Evolutionary conservation across 306 rosid genomes (phyloP), one percentile per base, ranked within the genome.

Genomic region (Ammopiptanthus mongolicus): DNA sequence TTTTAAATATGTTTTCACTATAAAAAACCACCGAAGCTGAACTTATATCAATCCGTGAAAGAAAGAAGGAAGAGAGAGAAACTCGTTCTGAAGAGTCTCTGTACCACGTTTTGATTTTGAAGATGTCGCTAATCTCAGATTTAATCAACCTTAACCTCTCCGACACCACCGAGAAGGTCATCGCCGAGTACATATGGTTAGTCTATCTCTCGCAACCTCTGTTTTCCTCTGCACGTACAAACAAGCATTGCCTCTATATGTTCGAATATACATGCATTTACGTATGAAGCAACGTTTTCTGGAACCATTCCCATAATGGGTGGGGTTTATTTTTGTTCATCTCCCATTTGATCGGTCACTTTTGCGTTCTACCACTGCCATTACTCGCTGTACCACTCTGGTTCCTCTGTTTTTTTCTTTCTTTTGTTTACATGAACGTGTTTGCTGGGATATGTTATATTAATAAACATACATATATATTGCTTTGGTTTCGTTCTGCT

Each of bases 181-280:
- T 91, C 39, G 98, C 97, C 2, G 98, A 93, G 75, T 93, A 93
- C 83, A 78, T 91, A 76, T 93, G 98, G 98, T 93, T n/a, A 13
- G 74, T 48, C 33, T n/a, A 23, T 37, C 56, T 2, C 28, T 56
- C 41, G 3, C 13, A 2, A 25, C 5, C 77, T 14, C 25, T 79
- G 67, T 58, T 80, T 39, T 67, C 53, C 60, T 22, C 74, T 55
- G 65, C 42, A 13, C 6, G 3, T 7, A 14, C 1, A 57, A 65
- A 53, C 41, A 6, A 53, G 21, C 37, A 61, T 50, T 28, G 60
- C 14, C 0, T 65, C 29, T 66, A 33, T 34, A 0, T 37, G 18
- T 47, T 48, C 34, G 14, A 17, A 19, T 34, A 6, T 56, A 36
- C 36, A 79, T 65, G 53, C 2, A 5, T 44, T 74, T 29, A 39